A percentile compares a stretch with the other conserved stretches of the same genome.
These are phyloP conservation scores for Monilinia laxa DNA, from an alignment of 2,329 filamentous ascomycete species.

Conservation along the genomic window DNA sequence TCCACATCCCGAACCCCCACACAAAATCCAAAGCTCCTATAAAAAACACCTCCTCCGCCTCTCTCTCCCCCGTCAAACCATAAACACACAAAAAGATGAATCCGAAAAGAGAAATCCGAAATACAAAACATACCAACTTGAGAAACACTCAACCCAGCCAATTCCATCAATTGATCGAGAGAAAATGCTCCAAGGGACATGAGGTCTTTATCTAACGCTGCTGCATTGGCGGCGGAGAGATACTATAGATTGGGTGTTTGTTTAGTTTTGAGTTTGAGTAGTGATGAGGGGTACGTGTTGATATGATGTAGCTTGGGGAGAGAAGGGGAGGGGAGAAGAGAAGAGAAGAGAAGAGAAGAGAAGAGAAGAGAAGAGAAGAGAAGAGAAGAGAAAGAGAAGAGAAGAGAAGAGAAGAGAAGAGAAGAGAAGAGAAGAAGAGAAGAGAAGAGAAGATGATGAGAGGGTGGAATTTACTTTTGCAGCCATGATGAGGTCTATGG, in stretches of 20 bases:
- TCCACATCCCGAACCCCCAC: neutral
- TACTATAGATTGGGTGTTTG: constrained; percentile 54
- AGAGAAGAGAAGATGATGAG: no score
- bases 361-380: no score
- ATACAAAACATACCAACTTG: constrained; percentile 65
- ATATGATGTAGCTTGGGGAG: neutral
- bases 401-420: no score
- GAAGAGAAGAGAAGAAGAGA: no score
- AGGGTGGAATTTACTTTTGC: neutral
- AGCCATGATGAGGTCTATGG: constrained; percentile 6
- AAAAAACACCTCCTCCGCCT: neutral
- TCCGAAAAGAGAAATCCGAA: neutral
- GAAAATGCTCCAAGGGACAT: constrained; percentile 89
- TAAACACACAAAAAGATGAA: neutral
- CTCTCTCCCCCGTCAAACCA: neutral
- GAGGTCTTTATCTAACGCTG: constrained; percentile 86
- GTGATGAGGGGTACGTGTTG: no score
- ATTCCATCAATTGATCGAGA: constrained; percentile 94
- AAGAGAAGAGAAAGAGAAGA: no score
- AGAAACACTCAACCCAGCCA: constrained; percentile 89
- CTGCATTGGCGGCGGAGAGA: constrained; percentile 81
- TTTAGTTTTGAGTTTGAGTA: neutral
- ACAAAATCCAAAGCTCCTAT: neutral
- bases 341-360: no score
- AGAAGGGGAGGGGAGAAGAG: neutral